Evolutionary conservation across 2,329 filamentous ascomycete genomes (phyloP).

Genomic region (Sclerotinia glacialis): DNA sequence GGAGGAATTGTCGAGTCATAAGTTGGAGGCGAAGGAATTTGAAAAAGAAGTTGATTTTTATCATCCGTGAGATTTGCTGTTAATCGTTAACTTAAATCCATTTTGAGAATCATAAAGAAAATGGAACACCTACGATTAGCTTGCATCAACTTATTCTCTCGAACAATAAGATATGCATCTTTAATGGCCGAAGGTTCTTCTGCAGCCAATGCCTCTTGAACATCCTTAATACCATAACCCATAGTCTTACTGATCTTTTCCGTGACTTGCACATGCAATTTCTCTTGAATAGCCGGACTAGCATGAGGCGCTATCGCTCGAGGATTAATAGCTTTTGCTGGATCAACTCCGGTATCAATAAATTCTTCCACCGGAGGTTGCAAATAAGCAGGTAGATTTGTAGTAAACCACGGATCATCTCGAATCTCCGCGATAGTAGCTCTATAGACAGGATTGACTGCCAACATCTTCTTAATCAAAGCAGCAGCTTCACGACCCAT

Average conservation of each 20-base stretch:
- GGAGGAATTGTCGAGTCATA: constrained; percentile 41
- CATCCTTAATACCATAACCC: constrained; percentile 93
- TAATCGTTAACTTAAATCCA: constrained; percentile 25
- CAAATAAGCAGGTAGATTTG: constrained; percentile 82
- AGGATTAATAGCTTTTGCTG: constrained; percentile 84
- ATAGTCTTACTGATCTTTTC: constrained; percentile 97
- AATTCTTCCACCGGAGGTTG: constrained; percentile 88
- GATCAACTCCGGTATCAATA: constrained; percentile 88
- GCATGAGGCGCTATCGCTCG: constrained; percentile 77
- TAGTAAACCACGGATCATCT: constrained; percentile 89
- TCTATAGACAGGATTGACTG: constrained; percentile 90
- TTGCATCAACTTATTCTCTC: constrained; percentile 97
- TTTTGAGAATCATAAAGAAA: background rate
- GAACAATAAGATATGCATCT: constrained; percentile 96
- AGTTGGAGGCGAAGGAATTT: constrained; percentile 54
- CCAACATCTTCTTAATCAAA: constrained; percentile 89
- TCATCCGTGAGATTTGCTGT: constrained; percentile 39
- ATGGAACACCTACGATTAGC: constrained; percentile 70
- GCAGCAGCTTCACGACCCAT: constrained; percentile 79
- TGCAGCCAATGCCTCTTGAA: constrained; percentile 87
- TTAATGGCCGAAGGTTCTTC: constrained; percentile 97
- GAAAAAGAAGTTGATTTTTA: constrained; percentile 45
- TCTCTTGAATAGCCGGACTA: constrained; percentile 75
- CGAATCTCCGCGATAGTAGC: constrained; percentile 93
- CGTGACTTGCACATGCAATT: constrained; percentile 87